Base-by-base conservation (phyloP, 139 green algal genomes). In the Micractinium conductrix region DNA sequence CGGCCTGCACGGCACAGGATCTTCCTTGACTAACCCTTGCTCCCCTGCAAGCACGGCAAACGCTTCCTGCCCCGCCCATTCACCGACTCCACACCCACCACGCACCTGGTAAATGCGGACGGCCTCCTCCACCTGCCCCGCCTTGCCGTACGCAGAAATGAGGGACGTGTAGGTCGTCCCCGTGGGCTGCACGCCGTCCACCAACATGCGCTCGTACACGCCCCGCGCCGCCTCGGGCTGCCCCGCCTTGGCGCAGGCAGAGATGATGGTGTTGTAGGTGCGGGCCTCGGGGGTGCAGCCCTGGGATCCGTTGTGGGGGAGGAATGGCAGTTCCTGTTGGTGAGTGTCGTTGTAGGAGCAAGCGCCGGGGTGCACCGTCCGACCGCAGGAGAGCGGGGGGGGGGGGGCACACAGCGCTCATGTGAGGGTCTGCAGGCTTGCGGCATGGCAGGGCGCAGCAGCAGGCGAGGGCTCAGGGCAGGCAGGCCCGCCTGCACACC, bases 191-290 rank as follows among this genome's bases (percentile, higher is more conserved):
- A 92, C 87, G n/a, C 94, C 94, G 37, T 88, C 87, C 6, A 84
- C 70, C 60, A 93, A 38, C 91, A 96, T 93, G 45, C 88, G 72
- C 28, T 79, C 71, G 63, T 94, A 91, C 62, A 93, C 81, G 24
- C 60, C 35, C 0, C 86, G 28, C 10, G 89, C 90, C 2, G 91
- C 82, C 48, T 92, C 88, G 84, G 89, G 94, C 55, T 93, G 90
- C 9, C 93, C 92, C 33, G 94, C 85, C 85, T 96, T 97, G 74
- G 91, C 92, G 71, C 94, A 93, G 22, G 92, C 74, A 19, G 94
- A 90, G 42, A 96, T 94, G 35, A 96, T 88, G 17, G 93, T 90
- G 86, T 97, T 97, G 91, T 95, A 97, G 40, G 91, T 96, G 37
- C 92, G 95, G 33, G 92, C 91, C 86, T 97, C 96, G 50, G 93